phyloP scores from a whole-genome alignment of 108 stramenopile genomes.

The Skeletonema menzelii region DNA sequence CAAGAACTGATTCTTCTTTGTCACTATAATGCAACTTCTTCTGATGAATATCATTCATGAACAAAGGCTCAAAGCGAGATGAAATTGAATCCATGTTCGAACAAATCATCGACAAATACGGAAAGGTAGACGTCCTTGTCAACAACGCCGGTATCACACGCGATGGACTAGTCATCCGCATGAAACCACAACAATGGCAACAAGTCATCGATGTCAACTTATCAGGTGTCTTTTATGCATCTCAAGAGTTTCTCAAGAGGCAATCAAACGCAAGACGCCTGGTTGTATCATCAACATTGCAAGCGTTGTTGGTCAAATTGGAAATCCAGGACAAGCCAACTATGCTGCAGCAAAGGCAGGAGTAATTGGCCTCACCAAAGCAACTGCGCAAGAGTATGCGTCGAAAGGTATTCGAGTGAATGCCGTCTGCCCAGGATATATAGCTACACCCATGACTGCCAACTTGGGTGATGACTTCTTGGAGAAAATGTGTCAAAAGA shows the following conservation, averaged over 20 bases:
- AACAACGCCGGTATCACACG: constrained; percentile 78
- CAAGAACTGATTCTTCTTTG: not conserved
- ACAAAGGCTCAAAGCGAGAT: constrained; percentile 34
- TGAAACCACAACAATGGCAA: constrained; percentile 75
- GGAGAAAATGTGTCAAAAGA: constrained; percentile 37
- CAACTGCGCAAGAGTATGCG: constrained; percentile 50
- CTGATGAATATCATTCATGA: not conserved
- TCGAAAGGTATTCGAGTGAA: constrained; percentile 37
- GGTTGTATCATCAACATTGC: constrained; percentile 76
- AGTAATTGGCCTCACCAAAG: constrained; percentile 48
- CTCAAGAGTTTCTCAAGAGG: constrained; percentile 64
- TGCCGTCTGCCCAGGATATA: constrained; percentile 57
- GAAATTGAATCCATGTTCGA: constrained; percentile 61
- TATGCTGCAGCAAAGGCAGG: constrained; percentile 58
- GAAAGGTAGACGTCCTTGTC: constrained; percentile 52
- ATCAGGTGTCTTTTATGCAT: constrained; percentile 74
- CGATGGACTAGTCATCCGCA: constrained; percentile 59
- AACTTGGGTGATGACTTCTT: constrained; percentile 34
- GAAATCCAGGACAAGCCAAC: constrained; percentile 58
- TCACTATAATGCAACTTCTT: not conserved
- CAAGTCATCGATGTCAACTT: constrained; percentile 85
- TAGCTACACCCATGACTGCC: constrained; percentile 46
- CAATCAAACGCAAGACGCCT: constrained; percentile 45
- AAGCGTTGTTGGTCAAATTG: constrained; percentile 74
- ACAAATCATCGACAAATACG: constrained; percentile 42